These are phyloP conservation scores for Fusarium goolgardi DNA, from an alignment of 2,329 filamentous ascomycete genomes.

Conservation along the genomic window DNA sequence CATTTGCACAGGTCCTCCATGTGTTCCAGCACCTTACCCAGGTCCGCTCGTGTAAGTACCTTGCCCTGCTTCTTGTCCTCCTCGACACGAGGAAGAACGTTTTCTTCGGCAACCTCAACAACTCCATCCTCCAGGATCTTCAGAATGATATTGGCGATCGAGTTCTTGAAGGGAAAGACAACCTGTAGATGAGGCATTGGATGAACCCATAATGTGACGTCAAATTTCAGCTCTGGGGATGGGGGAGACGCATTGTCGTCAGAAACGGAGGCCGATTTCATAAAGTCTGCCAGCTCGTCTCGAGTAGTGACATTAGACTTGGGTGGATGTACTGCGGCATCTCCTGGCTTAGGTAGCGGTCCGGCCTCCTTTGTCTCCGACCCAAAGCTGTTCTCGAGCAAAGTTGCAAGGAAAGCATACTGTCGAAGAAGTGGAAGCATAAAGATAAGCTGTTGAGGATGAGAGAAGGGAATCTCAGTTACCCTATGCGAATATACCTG, in stretches of 20 bases:
- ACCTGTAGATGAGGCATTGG: slow-evolving; percentile 63
- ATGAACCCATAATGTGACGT: slow-evolving; percentile 65
- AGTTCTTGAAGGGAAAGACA: slow-evolving; percentile 63
- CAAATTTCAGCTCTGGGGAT: slow-evolving; percentile 53
- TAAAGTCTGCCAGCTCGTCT: slow-evolving; percentile 51
- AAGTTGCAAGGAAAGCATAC: slow-evolving; percentile 75
- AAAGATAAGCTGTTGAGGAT: slow-evolving; percentile 79
- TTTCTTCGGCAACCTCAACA: slow-evolving; percentile 69
- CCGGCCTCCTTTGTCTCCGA: slow-evolving; percentile 47
- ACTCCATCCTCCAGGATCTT: slow-evolving; percentile 70
- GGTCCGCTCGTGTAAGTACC: slow-evolving; percentile 54
- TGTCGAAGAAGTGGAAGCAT: slow-evolving; percentile 81
- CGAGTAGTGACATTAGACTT: slow-evolving; percentile 46
- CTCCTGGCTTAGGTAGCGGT: slow-evolving; percentile 10
- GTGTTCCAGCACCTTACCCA: slow-evolving; percentile 60
- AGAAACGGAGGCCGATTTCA: slow-evolving; percentile 32
- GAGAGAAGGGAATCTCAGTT: slow-evolving; percentile 77
- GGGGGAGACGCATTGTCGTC: neutral
- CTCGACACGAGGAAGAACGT: slow-evolving; percentile 51
- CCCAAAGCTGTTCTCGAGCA: slow-evolving; percentile 72
- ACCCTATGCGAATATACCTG: slow-evolving; percentile 76
- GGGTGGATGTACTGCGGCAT: neutral
- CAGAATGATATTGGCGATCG: slow-evolving; percentile 65
- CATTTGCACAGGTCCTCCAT: slow-evolving; percentile 65
- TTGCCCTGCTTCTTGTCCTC: slow-evolving; percentile 50